phyloP scores from a whole-genome alignment of 2,329 filamentous ascomycete genomes.

The Raffaelea deltoideospora region DNA sequence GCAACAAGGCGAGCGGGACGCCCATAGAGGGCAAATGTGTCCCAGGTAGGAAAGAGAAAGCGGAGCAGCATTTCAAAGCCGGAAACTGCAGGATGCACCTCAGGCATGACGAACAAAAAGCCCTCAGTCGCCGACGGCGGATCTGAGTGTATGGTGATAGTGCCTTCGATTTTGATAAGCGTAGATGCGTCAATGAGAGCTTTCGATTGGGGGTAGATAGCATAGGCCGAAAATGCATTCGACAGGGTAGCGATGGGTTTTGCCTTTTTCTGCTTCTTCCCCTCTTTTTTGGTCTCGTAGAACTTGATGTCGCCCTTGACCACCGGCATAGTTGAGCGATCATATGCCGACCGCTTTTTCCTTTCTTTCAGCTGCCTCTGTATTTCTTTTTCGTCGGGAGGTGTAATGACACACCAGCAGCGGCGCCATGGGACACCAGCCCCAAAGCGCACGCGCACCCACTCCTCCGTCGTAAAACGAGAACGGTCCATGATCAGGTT shows the following conservation, averaged over 20 bases:
- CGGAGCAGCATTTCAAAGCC: conserved; percentile 93
- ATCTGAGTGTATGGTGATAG: conserved; percentile 71
- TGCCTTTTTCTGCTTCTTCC: conserved; percentile 82
- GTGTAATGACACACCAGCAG: conserved; percentile 90
- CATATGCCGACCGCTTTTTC: conserved; percentile 73
- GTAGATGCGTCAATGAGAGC: conserved; percentile 89
- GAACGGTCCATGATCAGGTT: conserved; percentile 73
- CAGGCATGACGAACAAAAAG: conserved; percentile 96
- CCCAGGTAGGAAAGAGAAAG: conserved; percentile 86
- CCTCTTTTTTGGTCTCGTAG: conserved; percentile 61
- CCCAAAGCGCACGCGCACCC: conserved; percentile 89
- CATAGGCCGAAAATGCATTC: conserved; percentile 83
- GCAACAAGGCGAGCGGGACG: conserved; percentile 75
- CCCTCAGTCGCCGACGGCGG: conserved; percentile 71
- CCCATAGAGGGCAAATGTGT: conserved; percentile 83
- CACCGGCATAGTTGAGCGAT: conserved; percentile 48
- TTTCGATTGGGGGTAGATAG: conserved; percentile 90
- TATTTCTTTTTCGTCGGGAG: conserved; percentile 85
- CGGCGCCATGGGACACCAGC: conserved; percentile 91
- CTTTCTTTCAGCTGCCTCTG: conserved; percentile 68
- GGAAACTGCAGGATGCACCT: conserved; percentile 76
- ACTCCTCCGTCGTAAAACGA: conserved; percentile 67
- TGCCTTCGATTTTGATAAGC: conserved; percentile 82
- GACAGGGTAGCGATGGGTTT: conserved; percentile 82
- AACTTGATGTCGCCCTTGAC: conserved; percentile 88